Conservation (phyloP, 2,329 filamentous ascomycete genomes). For the Aspergillus caelatus region DNA sequence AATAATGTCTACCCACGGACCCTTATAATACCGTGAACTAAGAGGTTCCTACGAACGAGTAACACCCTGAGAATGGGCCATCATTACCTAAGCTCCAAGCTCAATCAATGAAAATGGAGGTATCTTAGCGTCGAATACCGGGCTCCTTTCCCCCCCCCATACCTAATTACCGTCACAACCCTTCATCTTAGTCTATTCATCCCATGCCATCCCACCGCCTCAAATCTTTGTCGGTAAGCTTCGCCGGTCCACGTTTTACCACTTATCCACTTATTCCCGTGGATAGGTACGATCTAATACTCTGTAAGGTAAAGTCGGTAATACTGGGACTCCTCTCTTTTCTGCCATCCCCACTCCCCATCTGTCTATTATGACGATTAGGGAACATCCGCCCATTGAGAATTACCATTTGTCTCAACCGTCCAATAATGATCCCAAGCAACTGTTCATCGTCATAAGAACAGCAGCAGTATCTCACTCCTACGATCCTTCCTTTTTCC, state of each 20-base stretch:
- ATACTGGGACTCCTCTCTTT: not conserved
- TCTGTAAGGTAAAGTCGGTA: conserved; percentile 5
- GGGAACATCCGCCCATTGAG: conserved; percentile 17
- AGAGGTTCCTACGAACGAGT: not conserved
- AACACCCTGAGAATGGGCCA: not conserved
- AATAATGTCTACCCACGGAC: not conserved
- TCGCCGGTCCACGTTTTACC: conserved; percentile 20
- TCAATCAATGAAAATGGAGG: not conserved
- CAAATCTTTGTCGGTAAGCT: conserved; percentile 14
- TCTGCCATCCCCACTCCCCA: conserved; percentile 33
- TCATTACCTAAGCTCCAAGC: not conserved
- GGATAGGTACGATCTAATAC: conserved; percentile 2
- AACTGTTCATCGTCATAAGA: not conserved
- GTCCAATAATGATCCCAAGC: conserved; percentile 9
- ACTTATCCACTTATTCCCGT: conserved; percentile 14
- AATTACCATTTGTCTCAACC: conserved; percentile 3
- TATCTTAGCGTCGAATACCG: not conserved
- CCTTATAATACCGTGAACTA: not conserved
- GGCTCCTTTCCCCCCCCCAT: not conserved
- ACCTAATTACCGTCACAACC: not conserved
- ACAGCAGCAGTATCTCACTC: not conserved
- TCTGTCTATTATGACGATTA: conserved; percentile 32
- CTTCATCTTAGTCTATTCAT: not conserved
- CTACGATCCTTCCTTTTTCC: not conserved
- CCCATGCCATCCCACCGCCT: not conserved